Percentiles rank a stretch among this genome's conserved stretches.
These are phyloP conservation scores for Nicotiana sylvestris DNA, from an alignment of 257 asterid genomes.

Conservation along the genomic window DNA sequence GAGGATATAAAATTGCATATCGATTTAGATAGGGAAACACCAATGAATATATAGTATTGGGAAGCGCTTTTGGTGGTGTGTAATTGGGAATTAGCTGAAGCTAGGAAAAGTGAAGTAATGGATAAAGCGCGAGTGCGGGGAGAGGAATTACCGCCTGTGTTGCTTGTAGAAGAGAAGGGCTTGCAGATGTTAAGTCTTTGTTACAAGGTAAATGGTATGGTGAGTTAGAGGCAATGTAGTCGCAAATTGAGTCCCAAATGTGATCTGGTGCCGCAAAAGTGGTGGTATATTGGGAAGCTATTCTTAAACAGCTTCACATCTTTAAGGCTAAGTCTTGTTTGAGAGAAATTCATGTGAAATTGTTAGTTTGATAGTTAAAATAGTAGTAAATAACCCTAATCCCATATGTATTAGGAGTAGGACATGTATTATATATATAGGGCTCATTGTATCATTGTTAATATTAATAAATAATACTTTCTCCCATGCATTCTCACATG, in stretches of 20 bases:
- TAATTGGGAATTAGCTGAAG: constrained; percentile 92
- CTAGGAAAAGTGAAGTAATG: constrained; percentile 72
- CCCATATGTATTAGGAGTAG: too few relatives aligned
- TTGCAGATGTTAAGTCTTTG: constrained; percentile 64
- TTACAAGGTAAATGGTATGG: constrained; percentile 59
- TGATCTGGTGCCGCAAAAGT: constrained; percentile 86
- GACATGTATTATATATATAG: too few relatives aligned
- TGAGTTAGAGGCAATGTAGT: constrained; percentile 56
- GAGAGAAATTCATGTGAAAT: constrained; percentile 79
- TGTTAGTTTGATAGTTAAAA: constrained; percentile 21
- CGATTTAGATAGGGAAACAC: constrained; percentile 83
- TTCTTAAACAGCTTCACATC: constrained; percentile 73
- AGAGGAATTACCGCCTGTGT: constrained; percentile 71
- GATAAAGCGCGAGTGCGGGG: constrained; percentile 97
- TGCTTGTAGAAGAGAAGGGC: constrained; percentile 85
- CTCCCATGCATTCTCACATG: too few relatives aligned
- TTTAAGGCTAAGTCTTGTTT: constrained; percentile 79
- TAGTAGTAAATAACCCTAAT: too few relatives aligned
- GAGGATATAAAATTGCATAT: constrained; percentile 92
- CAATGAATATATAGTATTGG: constrained; percentile 77
- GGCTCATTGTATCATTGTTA: too few relatives aligned
- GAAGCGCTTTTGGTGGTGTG: constrained; percentile 88
- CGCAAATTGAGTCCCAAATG: constrained; percentile 81
- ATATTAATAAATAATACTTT: too few relatives aligned
- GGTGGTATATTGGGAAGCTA: constrained; percentile 92